Evolutionary conservation across 2,329 filamentous ascomycete genomes (phyloP), one percentile per base, ranked within the genome.

Genomic region (Magnaporthiopsis poae): DNA sequence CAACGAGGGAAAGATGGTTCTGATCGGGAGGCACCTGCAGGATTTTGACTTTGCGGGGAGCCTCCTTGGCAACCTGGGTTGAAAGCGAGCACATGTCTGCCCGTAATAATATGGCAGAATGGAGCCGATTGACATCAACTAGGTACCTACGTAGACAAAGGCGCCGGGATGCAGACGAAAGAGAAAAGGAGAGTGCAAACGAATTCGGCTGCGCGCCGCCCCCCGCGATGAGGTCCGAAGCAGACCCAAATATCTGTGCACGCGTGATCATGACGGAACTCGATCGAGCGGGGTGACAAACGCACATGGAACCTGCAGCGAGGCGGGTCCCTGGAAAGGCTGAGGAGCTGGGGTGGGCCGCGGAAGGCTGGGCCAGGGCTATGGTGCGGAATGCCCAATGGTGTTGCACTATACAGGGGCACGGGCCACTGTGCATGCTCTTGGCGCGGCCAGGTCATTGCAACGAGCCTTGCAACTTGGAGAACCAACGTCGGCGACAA

Each of bases 21-120:
- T 90, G 62, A 89, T 90, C 74, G 87, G 87, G 61, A 80, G 84
- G 67, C 78, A 82, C 61, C 72, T 89, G 66, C 77, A 75, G 27
- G 75, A 75, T n/a, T 77, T 83, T 62, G 78, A 84, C 66, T 84
- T 89, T 71, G 76, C 79, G 69, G 72, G 75, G 65, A 88, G 74
- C 70, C 66, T 73, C 7, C 46, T 56, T 11, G 21, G 46, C 8
- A n/a, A 25, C 18, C 61, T n/a, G 61, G 7, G 31, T 18, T 62
- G 61, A 36, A 62, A 62, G 61, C 2, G 21, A 11, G 61, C 31
- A 35, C 33, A 31, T 62, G 46, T 7, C 21, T 21, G 46, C 46
- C 46, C n/a, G 21, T 11, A 3, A 11, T 25, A 21, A 13, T 3
- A 11, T 25, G 46, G 46, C 18, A n/a, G 35, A 36, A 36, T 36